phyloP scores from a whole-genome alignment of 192 early-diverging fungal species.

The Entophlyctis helioformis region DNA sequence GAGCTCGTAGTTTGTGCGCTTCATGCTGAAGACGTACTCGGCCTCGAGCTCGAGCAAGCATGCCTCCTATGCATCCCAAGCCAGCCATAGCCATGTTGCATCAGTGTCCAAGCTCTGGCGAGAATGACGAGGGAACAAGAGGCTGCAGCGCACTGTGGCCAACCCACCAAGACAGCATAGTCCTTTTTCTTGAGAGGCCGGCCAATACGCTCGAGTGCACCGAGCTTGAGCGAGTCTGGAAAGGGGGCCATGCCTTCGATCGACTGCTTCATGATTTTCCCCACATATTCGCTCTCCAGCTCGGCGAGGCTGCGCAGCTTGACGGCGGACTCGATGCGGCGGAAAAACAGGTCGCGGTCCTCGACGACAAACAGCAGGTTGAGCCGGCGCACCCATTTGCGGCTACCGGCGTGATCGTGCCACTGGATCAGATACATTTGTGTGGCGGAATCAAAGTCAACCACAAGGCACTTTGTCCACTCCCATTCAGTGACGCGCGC shows the following conservation, averaged over 20 bases:
- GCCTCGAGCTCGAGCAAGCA: conserved; percentile 8
- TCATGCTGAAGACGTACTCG: conserved; percentile 18
- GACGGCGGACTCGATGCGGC: conserved; percentile 16
- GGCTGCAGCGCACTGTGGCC: no score
- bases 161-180: no score
- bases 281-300: conserved; percentile 1
- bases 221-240: conserved; percentile 4
- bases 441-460: conserved; percentile 9
- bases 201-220: conserved; percentile 8
- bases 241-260: conserved; percentile 2
- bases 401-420: conserved; percentile 4
- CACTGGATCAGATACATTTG: conserved; percentile 21
- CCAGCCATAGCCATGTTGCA: conserved; percentile 2
- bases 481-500: conserved; percentile 11
- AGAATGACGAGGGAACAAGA: no score
- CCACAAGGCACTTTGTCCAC: conserved; percentile 11
- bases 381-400: conserved; percentile 15
- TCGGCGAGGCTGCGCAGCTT: conserved; percentile 2
- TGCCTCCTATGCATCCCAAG: conserved; percentile 1
- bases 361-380: conserved; percentile 22
- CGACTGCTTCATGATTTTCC: neutral
- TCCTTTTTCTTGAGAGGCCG: neutral
- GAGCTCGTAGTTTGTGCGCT: conserved; percentile 8
- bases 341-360: conserved; percentile 12
- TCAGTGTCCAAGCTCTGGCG: no score